Percentiles rank a stretch among this genome's conserved stretches.
Evolutionary conservation across 768 basidiomycete species (phyloP).

Genomic region (Scleroderma citrinum): DNA sequence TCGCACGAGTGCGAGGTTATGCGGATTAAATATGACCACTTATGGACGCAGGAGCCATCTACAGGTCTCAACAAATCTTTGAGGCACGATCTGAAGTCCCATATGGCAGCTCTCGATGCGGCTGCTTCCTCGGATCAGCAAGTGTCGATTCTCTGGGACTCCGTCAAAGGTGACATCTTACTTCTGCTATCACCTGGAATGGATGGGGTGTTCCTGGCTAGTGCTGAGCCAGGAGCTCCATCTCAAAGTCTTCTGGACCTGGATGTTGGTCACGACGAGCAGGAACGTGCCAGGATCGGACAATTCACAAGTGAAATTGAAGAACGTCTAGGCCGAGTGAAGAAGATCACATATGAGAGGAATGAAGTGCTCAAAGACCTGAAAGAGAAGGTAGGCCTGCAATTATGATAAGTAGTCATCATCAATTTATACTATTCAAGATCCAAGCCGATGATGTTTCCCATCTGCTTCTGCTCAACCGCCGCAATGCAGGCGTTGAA

Average conservation of each 20-base stretch:
- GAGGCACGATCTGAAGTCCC: conserved; percentile 75
- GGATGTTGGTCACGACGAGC: conserved; percentile 61
- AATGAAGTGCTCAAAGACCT: conserved; percentile 86
- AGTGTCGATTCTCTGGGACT: conserved; percentile 66
- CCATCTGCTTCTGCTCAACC: conserved; percentile 85
- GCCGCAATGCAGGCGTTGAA: conserved; percentile 77
- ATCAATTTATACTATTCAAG: conserved; percentile 34
- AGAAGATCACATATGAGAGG: conserved; percentile 81
- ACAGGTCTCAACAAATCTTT: conserved; percentile 64
- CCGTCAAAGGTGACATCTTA: conserved; percentile 57
- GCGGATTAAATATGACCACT: conserved; percentile 81
- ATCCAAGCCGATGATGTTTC: conserved; percentile 96
- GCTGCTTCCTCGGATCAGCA: conserved; percentile 77
- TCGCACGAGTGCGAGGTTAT: conserved; percentile 82
- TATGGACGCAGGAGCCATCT: conserved; percentile 84
- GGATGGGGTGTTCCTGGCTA: conserved; percentile 59
- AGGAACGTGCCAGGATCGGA: conserved; percentile 62
- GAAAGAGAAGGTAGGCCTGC: conserved; percentile 76
- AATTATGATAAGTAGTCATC: background rate
- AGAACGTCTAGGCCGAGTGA: conserved; percentile 68
- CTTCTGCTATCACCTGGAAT: conserved; percentile 53
- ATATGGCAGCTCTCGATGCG: conserved; percentile 63
- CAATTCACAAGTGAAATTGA: conserved; percentile 69
- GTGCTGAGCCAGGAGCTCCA: conserved; percentile 35
- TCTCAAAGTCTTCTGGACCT: conserved; percentile 61